Percentiles rank a stretch among this genome's conserved stretches.
phyloP scores from a whole-genome alignment of 2,329 filamentous ascomycete species.

The Cyphellophora attinorum region DNA sequence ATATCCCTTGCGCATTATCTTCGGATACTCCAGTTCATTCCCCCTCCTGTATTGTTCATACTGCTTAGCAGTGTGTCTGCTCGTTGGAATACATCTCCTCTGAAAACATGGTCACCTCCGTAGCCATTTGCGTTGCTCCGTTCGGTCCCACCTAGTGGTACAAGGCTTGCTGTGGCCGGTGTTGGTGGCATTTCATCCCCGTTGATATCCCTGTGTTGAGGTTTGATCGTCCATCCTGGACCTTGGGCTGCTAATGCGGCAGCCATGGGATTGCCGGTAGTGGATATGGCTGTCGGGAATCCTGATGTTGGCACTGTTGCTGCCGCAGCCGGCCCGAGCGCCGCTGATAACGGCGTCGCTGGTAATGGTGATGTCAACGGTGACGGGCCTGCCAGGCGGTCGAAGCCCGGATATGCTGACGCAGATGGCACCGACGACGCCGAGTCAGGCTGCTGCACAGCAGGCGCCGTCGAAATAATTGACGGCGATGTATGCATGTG shows the following conservation, averaged over 20 bases:
- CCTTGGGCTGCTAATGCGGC: neutral
- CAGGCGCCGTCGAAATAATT: slow-evolving; percentile 11
- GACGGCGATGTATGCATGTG: slow-evolving; percentile 1
- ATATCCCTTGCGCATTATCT: no score
- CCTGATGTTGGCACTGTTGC: slow-evolving; percentile 63
- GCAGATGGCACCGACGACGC: neutral
- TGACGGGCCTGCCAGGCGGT: slow-evolving; percentile 21
- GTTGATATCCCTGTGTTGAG: neutral
- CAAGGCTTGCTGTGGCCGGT: slow-evolving; percentile 32
- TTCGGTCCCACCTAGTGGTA: slow-evolving; percentile 24
- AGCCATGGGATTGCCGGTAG: neutral
- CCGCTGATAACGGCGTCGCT: slow-evolving; percentile 81
- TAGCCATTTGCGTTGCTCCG: neutral
- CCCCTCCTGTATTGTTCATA: neutral
- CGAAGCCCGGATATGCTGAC: slow-evolving; percentile 9
- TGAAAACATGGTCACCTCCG: slow-evolving; percentile 31
- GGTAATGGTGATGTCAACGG: slow-evolving; percentile 54
- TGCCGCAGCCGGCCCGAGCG: slow-evolving; percentile 79
- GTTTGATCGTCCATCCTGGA: neutral
- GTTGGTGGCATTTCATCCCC: slow-evolving; percentile 18
- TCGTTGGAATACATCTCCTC: slow-evolving; percentile 39
- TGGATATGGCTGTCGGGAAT: slow-evolving; percentile 4
- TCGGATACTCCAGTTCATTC: neutral
- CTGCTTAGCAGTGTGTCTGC: slow-evolving; percentile 37
- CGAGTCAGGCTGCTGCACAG: slow-evolving; percentile 10